A percentile compares a stretch with the other conserved stretches of the same genome.
phyloP scores from a whole-genome alignment of 148 eudicot genomes.

The Persicaria maculosa region DNA sequence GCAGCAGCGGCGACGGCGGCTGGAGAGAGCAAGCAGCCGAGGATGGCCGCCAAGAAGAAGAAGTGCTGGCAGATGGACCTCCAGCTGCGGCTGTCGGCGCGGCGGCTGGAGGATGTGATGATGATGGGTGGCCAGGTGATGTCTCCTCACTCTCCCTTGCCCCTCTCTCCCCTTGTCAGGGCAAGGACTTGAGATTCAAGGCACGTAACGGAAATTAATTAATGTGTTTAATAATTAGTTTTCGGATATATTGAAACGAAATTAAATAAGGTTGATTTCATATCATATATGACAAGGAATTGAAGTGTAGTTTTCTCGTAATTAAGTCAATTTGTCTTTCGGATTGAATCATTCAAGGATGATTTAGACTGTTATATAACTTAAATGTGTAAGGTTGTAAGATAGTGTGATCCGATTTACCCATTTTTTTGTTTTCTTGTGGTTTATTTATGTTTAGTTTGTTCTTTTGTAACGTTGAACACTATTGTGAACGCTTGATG shows the following conservation, averaged over 20 bases:
- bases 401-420: neutral
- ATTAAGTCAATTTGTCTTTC: neutral
- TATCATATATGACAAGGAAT: neutral
- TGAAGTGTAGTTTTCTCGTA: neutral
- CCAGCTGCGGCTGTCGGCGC: conserved; percentile 51
- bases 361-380: neutral
- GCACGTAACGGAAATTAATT: neutral
- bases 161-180: conserved; percentile 59
- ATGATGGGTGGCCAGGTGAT: conserved; percentile 34
- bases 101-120: conserved; percentile 58
- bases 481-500: neutral
- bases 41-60: conserved; percentile 29
- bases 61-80: conserved; percentile 47
- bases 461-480: too few species aligned
- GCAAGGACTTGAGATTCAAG: conserved; percentile 28
- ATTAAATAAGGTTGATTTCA: neutral
- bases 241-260: neutral
- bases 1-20: conserved; percentile 16
- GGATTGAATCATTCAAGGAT: neutral
- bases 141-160: conserved; percentile 66
- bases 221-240: neutral
- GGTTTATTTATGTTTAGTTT: neutral
- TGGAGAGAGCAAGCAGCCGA: neutral
- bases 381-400: neutral
- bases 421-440: neutral